Base-by-base conservation (phyloP, 495 filamentous ascomycete genomes). In the Paragyromitra xinjiangensis region DNA sequence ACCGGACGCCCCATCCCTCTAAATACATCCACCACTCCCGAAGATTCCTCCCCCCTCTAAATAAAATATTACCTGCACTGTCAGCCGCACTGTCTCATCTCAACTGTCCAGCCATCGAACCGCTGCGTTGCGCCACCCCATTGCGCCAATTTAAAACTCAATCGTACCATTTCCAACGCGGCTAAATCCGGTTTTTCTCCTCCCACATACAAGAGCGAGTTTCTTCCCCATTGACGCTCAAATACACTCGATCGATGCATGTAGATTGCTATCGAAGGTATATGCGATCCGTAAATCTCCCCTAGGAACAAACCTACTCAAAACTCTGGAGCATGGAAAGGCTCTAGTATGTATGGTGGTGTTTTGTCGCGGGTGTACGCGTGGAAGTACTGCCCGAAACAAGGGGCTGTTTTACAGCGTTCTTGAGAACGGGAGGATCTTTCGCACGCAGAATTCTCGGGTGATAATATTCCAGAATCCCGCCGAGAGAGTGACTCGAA, bases 61-160 rank as follows among this genome's bases (percentile, higher is more conserved):
- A 51, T 16, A 61, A 61, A 61, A n/a, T n/a, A 39, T 37, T 37
- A 53, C 50, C 50, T 16, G 50, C 16, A 53, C 37, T 9, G 40
- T 51, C 64, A 66, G 64, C 64, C 64, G 64, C 64, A 22, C 29
- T 69, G 66, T 59, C 67, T 69, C 67, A 69, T 69, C 67, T 59
- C 67, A 37, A 67, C 45, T 39, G 29, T 29, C 66, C 24, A 40
- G 19, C 53, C 67, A 56, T 68, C 66, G 45, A 63, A 39, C 39
- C 59, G 22, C 59, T 16, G 7, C 24, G 6, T 9, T 39, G 59
- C 59, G 29, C 39, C 51, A 66, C 26, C 64, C 22, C 45, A 22
- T 69, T 58, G 66, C 66, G 64, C 51, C 66, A 44, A 58, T 69
- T 69, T 69, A 56, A 69, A 69, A 45, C 66, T 8, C 39, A 16